A percentile compares a stretch with the other conserved stretches of the same genome.
These are phyloP conservation scores for Leucosporidium creatinivorum DNA, from an alignment of 768 basidiomycete species.

Conservation along the genomic window DNA sequence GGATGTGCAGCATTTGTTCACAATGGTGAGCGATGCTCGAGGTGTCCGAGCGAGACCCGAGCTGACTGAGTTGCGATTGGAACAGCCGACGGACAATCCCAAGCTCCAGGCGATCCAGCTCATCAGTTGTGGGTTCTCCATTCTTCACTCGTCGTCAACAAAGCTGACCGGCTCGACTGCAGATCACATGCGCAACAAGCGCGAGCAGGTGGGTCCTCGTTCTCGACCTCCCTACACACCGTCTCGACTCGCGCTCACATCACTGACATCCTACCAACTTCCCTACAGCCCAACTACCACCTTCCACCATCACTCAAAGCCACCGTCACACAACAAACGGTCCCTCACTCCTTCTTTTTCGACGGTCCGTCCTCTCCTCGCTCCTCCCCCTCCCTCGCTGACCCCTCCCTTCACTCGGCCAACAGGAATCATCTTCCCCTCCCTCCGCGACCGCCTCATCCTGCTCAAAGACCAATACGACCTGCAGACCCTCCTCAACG, in stretches of 20 bases:
- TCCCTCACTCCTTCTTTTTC: constrained; percentile 61
- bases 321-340: constrained; percentile 74
- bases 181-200: constrained; percentile 75
- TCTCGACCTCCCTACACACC: neutral
- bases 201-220: constrained; percentile 8
- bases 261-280: constrained; percentile 31
- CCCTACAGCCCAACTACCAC: constrained; percentile 66
- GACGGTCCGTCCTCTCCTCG: constrained; percentile 1
- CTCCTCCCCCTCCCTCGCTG: neutral
- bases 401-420: neutral
- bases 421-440: constrained; percentile 69
- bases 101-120: constrained; percentile 35
- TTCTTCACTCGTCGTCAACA: neutral
- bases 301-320: constrained; percentile 80
- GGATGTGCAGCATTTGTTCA: neutral
- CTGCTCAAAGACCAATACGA: constrained; percentile 73
- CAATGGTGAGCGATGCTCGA: neutral
- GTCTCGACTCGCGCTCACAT: constrained; percentile 34
- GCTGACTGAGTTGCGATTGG: no score
- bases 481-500: constrained; percentile 68
- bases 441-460: constrained; percentile 84
- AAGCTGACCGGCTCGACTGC: constrained; percentile 36
- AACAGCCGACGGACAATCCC: constrained; percentile 2
- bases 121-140: constrained; percentile 42
- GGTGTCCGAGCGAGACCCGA: no score